Conservation (phyloP, 1,139 yeast species). For the Candida labiduridarum region DNA sequence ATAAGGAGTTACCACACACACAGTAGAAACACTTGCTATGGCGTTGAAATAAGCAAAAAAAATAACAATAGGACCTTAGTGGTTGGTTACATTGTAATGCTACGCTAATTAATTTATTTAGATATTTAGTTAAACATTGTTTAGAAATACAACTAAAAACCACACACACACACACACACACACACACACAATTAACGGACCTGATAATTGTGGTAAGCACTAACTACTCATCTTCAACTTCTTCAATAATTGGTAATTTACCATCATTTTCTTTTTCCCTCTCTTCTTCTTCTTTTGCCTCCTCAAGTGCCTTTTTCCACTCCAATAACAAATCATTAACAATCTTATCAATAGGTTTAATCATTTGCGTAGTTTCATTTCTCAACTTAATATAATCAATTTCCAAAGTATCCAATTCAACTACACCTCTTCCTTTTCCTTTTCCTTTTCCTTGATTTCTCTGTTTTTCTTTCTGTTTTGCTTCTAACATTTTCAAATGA, state of each 20-base stretch:
- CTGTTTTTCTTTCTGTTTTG: neutral
- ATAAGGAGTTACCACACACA: neutral
- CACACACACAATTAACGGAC: too few relatives aligned
- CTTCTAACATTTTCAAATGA: conserved; percentile 1
- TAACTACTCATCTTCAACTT: too few relatives aligned
- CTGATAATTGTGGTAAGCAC: too few relatives aligned
- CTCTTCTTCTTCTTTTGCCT: neutral
- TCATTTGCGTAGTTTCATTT: neutral
- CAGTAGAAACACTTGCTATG: neutral
- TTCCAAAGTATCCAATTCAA: neutral
- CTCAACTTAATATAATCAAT: neutral
- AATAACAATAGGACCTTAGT: too few relatives aligned
- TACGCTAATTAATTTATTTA: too few relatives aligned
- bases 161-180: too few relatives aligned
- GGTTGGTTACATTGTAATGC: too few relatives aligned
- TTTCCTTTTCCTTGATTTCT: neutral
- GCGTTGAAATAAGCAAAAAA: neutral
- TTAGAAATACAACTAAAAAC: too few relatives aligned
- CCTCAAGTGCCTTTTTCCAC: neutral
- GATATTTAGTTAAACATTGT: too few relatives aligned
- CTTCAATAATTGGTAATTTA: too few relatives aligned
- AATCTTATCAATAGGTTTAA: neutral
- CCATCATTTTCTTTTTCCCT: neutral
- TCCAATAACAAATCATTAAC: neutral
- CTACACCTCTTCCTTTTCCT: neutral